phyloP scores from a whole-genome alignment of 306 rosid species.

The Vigna angularis region DNA sequence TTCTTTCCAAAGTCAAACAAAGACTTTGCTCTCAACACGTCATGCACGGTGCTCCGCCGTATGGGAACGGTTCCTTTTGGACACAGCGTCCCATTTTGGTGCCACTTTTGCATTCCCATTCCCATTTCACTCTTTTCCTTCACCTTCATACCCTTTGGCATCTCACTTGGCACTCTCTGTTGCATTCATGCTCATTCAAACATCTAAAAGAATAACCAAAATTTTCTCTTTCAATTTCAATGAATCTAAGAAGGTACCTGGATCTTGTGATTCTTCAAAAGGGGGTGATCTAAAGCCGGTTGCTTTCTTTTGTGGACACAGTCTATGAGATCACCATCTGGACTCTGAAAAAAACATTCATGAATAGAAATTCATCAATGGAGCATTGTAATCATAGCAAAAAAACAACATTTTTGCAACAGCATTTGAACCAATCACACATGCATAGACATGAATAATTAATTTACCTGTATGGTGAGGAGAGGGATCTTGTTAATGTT shows the following conservation, averaged over 20 bases:
- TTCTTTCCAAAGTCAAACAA: constrained; percentile 86
- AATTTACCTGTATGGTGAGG: constrained; percentile 71
- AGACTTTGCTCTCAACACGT: constrained; percentile 82
- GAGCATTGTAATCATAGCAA: neutral
- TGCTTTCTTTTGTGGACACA: constrained; percentile 69
- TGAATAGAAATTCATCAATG: neutral
- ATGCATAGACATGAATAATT: neutral
- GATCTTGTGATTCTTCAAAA: constrained; percentile 67
- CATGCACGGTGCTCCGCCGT: constrained; percentile 69
- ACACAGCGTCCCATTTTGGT: constrained; percentile 78
- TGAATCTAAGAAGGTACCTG: constrained; percentile 49
- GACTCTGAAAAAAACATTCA: constrained; percentile 60
- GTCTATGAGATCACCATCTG: constrained; percentile 68
- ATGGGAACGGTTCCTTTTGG: constrained; percentile 86
- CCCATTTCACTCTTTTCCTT: neutral
- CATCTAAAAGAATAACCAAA: too few species aligned
- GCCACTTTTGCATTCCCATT: constrained; percentile 76
- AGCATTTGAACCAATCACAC: neutral
- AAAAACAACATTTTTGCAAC: neutral
- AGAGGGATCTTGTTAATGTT: constrained; percentile 84
- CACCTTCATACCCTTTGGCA: constrained; percentile 56
- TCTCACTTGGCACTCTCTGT: constrained; percentile 66
- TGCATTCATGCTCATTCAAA: neutral
- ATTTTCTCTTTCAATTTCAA: neutral
- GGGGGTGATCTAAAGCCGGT: constrained; percentile 71